Conservation (phyloP, 306 rosid species). For the Chamaecrista fasciculata region DNA sequence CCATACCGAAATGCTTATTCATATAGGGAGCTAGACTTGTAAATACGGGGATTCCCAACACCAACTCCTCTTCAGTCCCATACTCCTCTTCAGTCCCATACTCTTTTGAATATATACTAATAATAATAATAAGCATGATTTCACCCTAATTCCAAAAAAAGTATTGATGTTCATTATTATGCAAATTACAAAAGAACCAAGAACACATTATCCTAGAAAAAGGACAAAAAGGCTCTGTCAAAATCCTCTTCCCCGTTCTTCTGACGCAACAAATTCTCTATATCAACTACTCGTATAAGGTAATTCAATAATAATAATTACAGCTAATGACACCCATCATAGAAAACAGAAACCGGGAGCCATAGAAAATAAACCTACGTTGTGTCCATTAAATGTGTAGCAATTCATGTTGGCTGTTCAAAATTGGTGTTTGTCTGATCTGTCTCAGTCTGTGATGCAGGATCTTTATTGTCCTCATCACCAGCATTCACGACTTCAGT, state of each 20-base stretch:
- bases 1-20: no score
- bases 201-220: not conserved
- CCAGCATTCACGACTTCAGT: conserved; percentile 34
- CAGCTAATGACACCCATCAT: conserved; percentile 11
- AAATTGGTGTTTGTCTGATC: conserved; percentile 37
- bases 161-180: not conserved
- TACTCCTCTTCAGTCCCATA: no score
- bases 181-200: not conserved
- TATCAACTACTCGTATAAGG: conserved; percentile 19
- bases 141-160: no score
- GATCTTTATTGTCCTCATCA: conserved; percentile 39
- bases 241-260: conserved; percentile 13
- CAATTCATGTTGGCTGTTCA: conserved; percentile 36
- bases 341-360: not conserved
- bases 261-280: conserved; percentile 13
- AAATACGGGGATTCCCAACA: no score
- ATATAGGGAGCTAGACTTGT: no score
- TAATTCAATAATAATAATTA: conserved; percentile 17
- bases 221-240: conserved; percentile 22
- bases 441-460: conserved; percentile 35
- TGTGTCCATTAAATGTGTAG: conserved; percentile 23
- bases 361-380: not conserved
- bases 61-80: no score
- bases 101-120: no score
- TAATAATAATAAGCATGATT: no score